Evolutionary conservation across 441 rosid genomes (phyloP).

Genomic region (Aquilaria agallochum): DNA sequence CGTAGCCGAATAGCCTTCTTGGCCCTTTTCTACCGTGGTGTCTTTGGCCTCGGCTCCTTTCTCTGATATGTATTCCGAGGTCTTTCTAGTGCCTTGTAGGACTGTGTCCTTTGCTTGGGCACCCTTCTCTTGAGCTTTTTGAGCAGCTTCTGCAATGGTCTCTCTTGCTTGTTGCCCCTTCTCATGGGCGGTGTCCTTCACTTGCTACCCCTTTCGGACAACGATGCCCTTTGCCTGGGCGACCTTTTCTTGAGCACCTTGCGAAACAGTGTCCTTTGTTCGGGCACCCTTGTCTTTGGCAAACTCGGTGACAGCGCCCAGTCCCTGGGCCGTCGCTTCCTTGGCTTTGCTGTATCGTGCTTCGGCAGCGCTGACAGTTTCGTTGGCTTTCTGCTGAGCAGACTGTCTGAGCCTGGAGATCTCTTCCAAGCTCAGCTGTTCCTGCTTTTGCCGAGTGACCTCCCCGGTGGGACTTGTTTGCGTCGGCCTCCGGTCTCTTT

Average conservation of each 20-base stretch:
- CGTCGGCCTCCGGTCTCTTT: neutral
- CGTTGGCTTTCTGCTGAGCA: neutral
- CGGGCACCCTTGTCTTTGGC: slow-evolving; percentile 15
- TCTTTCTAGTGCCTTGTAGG: slow-evolving; percentile 30
- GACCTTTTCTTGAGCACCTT: slow-evolving; percentile 14
- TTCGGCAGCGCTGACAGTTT: neutral
- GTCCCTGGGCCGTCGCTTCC: neutral
- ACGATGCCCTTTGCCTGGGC: slow-evolving; percentile 18
- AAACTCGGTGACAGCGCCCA: neutral
- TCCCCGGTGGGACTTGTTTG: neutral
- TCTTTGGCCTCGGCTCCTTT: slow-evolving; percentile 33
- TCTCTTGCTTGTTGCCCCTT: slow-evolving; percentile 3
- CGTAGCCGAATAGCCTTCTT: slow-evolving; percentile 22
- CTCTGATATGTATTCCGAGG: slow-evolving; percentile 25
- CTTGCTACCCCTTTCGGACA: too few relatives aligned
- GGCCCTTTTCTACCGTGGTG: slow-evolving; percentile 18
- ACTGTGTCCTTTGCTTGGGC: slow-evolving; percentile 34
- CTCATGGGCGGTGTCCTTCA: too few relatives aligned
- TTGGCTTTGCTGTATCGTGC: neutral
- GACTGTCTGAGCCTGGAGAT: slow-evolving; percentile 4
- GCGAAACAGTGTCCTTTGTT: slow-evolving; percentile 19
- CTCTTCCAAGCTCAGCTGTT: slow-evolving; percentile 15
- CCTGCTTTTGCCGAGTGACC: slow-evolving; percentile 12
- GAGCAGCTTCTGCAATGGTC: neutral
- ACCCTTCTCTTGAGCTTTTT: slow-evolving; percentile 27